Evolutionary conservation across 805 yeast genomes (phyloP).

Genomic region (Lachancea fermentati): DNA sequence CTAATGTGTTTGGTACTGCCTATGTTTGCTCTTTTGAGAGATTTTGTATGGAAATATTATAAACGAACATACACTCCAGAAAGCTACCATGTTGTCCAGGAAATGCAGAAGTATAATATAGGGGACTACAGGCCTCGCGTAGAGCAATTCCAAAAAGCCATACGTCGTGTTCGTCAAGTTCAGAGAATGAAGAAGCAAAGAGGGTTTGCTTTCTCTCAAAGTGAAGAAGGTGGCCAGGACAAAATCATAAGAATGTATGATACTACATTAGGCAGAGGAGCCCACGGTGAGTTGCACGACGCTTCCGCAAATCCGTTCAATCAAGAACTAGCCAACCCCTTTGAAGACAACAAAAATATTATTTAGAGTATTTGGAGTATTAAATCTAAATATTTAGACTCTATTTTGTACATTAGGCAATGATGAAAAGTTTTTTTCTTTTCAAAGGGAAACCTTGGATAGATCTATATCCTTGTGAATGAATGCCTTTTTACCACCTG

Average conservation of each 20-base stretch:
- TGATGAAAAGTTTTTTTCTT: neutral
- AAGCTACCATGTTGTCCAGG: conserved; percentile 91
- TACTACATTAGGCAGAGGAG: conserved; percentile 79
- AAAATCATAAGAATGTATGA: conserved; percentile 89
- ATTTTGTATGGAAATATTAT: conserved; percentile 89
- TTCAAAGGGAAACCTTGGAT: conserved; percentile 26
- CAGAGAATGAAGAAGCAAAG: conserved; percentile 97
- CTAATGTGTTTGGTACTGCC: conserved; percentile 72
- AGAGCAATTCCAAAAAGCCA: conserved; percentile 95
- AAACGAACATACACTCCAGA: conserved; percentile 90
- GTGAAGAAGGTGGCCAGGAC: conserved; percentile 85
- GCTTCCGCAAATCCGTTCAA: conserved; percentile 33
- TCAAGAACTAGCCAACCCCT: neutral
- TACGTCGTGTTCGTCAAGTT: conserved; percentile 94
- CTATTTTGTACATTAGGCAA: neutral
- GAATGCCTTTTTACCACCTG: conserved; percentile 79
- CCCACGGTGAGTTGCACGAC: conserved; percentile 55
- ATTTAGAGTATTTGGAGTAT: neutral
- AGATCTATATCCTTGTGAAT: conserved; percentile 60
- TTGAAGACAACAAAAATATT: neutral
- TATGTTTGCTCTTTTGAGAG: conserved; percentile 72
- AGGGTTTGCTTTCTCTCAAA: conserved; percentile 97
- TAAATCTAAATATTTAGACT: neutral
- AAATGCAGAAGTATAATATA: conserved; percentile 89
- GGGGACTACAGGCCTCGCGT: conserved; percentile 93